Evolutionary conservation across 2,329 filamentous ascomycete genomes (phyloP).

Genomic region (Gliomastix tumulicola): DNA sequence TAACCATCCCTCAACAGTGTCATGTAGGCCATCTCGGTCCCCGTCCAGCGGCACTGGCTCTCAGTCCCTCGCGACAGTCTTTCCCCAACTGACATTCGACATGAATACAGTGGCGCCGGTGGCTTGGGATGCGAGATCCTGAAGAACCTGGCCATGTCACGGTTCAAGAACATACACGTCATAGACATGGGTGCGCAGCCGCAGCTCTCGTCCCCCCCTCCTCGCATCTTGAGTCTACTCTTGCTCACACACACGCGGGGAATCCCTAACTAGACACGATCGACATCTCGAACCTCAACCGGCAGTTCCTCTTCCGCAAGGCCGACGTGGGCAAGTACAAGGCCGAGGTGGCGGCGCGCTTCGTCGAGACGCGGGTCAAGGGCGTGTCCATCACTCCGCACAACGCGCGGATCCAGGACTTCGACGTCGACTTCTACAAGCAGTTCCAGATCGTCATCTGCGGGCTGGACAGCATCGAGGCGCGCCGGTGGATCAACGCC

Average conservation of each 20-base stretch:
- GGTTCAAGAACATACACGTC: slow-evolving; percentile 95
- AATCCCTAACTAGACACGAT: slow-evolving; percentile 70
- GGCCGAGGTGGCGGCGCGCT: slow-evolving; percentile 84
- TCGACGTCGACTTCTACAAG: slow-evolving; percentile 93
- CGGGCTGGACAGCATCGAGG: slow-evolving; percentile 94
- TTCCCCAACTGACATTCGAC: too few species aligned
- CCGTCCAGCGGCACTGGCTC: too few species aligned
- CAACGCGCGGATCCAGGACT: slow-evolving; percentile 93
- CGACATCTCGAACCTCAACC: slow-evolving; percentile 95
- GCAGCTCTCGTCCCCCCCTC: too few species aligned
- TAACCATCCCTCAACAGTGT: slow-evolving; percentile 3
- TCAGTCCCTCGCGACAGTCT: too few species aligned
- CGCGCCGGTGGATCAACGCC: slow-evolving; percentile 96
- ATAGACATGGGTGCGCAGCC: slow-evolving; percentile 84
- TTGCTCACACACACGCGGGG: neutral
- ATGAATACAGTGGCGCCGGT: slow-evolving; percentile 66
- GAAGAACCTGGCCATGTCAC: slow-evolving; percentile 90
- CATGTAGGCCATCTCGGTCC: too few species aligned
- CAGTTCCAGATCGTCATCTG: slow-evolving; percentile 93
- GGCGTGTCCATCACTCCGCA: slow-evolving; percentile 91
- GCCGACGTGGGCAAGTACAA: slow-evolving; percentile 90
- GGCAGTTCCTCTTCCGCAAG: slow-evolving; percentile 92
- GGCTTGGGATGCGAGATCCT: slow-evolving; percentile 94
- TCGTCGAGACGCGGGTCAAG: slow-evolving; percentile 83
- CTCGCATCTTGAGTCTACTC: neutral